A percentile compares a stretch with the other conserved stretches of the same genome.
These are phyloP conservation scores for Jatropha multifida DNA, from an alignment of 441 rosid genomes.

Conservation along the genomic window DNA sequence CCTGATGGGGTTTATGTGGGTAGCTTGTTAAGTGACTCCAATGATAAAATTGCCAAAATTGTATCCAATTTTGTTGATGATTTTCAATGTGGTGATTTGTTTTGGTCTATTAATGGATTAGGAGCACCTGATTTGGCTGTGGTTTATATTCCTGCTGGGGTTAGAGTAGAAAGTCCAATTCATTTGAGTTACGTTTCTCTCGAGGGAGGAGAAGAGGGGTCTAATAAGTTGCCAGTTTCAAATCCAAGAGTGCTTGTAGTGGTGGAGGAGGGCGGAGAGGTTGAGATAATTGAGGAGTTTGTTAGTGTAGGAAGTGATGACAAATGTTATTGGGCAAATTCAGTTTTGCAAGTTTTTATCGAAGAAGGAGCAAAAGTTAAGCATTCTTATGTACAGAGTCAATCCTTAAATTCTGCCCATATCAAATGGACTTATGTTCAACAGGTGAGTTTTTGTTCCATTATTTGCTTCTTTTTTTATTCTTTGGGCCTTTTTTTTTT, in stretches of 20 bases:
- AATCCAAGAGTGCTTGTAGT: conserved; percentile 84
- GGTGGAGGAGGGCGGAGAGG: conserved; percentile 86
- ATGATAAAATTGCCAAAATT: conserved; percentile 41
- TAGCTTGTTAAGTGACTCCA: conserved; percentile 46
- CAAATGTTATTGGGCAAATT: conserved; percentile 73
- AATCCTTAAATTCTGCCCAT: conserved; percentile 75
- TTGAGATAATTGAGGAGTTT: conserved; percentile 81
- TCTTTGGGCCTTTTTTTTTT: background rate
- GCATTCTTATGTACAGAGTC: conserved; percentile 85
- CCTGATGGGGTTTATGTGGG: conserved; percentile 77
- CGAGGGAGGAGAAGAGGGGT: conserved; percentile 53
- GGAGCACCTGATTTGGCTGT: conserved; percentile 89
- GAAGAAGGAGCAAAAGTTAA: conserved; percentile 58
- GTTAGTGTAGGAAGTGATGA: conserved; percentile 36
- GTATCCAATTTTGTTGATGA: conserved; percentile 44
- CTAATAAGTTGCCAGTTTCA: conserved; percentile 66
- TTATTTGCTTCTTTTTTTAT: background rate
- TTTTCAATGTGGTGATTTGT: conserved; percentile 74
- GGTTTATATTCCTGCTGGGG: conserved; percentile 74
- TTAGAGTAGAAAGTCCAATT: conserved; percentile 62
- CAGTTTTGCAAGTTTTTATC: conserved; percentile 73
- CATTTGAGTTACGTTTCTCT: conserved; percentile 67
- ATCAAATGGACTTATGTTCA: conserved; percentile 84
- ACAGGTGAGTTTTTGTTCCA: conserved; percentile 50
- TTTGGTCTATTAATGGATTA: conserved; percentile 84